Base-by-base conservation (phyloP, 768 basidiomycete genomes). In the Gelatoporia subvermispora region DNA sequence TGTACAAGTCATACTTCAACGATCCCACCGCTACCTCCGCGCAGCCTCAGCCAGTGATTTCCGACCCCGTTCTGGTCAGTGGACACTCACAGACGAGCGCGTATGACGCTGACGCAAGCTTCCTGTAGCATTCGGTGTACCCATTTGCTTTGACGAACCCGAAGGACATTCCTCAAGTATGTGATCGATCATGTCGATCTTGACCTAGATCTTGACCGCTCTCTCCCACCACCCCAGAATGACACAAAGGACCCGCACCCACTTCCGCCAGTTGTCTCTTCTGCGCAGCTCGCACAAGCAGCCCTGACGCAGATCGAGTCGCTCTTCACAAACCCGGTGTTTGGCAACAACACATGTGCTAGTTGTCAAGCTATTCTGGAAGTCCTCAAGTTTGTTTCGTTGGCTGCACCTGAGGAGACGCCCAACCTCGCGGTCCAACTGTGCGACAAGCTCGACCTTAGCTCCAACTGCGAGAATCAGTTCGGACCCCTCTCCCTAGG, bases 31-130 rank as follows among this genome's bases (percentile, higher is more conserved):
- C 77, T 24, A 87, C 86, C 2, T 75, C 75, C 10, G 77, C 72
- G 1, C 86, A 88, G 58, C 79, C 78, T 7, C 85, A 88, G 63
- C 85, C 85, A 18, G 72, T 85, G 47, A 74, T 88, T 34, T 77
- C 83, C 11, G 85, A 88, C 59, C 81, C 83, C 15, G 75, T 85
- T 28, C 73, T 74, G 23, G 85, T 84, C 45, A 36, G 56, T 22
- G 42, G 22, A 31, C 13, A 23, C 17, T 45, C 8, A 15, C 17
- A 31, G 13, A 31, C 28, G 5, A 23, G 11, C 21, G 13, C 23
- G 34, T 13, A 39, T 39, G 41, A 10, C n/a, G 17, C 7, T 5
- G 7, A 46, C 18, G 13, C 13, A 15, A 17, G 11, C n/a, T 21
- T 45, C 16, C 18, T 35, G 21, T 45, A 84, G 82, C 74, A 81